These are phyloP conservation scores for Musa itinerans DNA, from an alignment of 176 grass and related monocot genomes.

Conservation along the genomic window DNA sequence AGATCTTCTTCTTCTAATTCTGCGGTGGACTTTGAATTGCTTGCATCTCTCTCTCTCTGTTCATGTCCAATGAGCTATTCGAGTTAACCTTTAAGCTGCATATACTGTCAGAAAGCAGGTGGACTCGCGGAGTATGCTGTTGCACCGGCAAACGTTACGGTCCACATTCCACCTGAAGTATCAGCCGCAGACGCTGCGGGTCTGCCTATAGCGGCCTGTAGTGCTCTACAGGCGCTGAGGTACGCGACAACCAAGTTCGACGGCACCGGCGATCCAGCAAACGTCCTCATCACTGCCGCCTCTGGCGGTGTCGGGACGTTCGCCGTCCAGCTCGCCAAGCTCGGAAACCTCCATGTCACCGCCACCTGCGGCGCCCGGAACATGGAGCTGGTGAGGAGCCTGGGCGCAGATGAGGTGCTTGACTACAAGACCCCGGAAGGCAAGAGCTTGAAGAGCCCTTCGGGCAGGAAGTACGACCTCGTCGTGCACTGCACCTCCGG, in stretches of 20 bases:
- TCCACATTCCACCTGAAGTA: constrained; percentile 24
- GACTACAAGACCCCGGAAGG: constrained; percentile 58
- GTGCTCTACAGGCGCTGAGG: constrained; percentile 30
- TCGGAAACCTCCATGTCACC: constrained; percentile 42
- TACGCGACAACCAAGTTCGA: constrained; percentile 40
- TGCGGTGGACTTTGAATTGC: no score
- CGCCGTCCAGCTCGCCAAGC: constrained; percentile 42
- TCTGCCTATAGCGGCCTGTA: constrained; percentile 37
- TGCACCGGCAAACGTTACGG: constrained; percentile 25
- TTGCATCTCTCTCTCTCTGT: no score
- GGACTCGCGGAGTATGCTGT: constrained; percentile 51
- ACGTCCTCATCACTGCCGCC: constrained; percentile 47
- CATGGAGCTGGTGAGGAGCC: constrained; percentile 38
- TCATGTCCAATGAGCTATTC: no score
- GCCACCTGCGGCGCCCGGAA: constrained; percentile 47
- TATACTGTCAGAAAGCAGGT: constrained; percentile 31
- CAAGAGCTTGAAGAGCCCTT: constrained; percentile 38
- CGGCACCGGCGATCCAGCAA: constrained; percentile 29
- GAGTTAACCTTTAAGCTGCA: neutral
- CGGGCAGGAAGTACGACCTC: constrained; percentile 39
- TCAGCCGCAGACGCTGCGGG: constrained; percentile 30
- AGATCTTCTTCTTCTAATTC: no score
- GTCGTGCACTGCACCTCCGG: constrained; percentile 46
- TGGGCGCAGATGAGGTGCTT: constrained; percentile 61
- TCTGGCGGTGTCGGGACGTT: constrained; percentile 49